Base-by-base conservation (phyloP, 306 rosid genomes). In the Casuarina cunninghamiana region DNA sequence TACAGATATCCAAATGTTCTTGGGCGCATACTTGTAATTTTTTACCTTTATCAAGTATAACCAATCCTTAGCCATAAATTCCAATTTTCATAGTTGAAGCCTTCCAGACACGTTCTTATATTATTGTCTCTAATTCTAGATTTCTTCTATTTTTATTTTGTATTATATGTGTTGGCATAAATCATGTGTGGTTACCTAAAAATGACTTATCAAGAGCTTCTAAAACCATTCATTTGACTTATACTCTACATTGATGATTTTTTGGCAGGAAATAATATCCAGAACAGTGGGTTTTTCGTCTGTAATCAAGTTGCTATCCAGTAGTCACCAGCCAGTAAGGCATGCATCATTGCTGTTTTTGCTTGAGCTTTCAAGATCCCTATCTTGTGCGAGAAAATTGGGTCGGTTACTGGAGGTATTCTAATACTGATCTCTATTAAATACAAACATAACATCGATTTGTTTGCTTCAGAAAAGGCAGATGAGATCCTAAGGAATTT, bases 291-390 rank as follows among this genome's bases (percentile, higher is more conserved):
- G 68, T 71, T 67, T 84, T 62, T 54, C 83, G 3, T 57, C 72
- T 12, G 32, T 80, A 32, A 73, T 82, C 61, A 50, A 74, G 49
- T 63, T 80, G 77, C 81, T 87, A 76, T 82, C 88, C 51, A 72
- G 87, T 62, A 69, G 75, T 60, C 86, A 79, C 80, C 66, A 37
- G 74, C 67, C 72, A 15, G 1, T 79, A 67, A 83, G 67, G 78
- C 78, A 87, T 54, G 81, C 81, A 51, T 60, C 91, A 5, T 71
- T 87, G 76, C 70, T 58, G 48, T 60, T 82, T 73, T 69, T 87
- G 80, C 78, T 75, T 69, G 83, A 84, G 72, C 88, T 87, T 80
- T 87, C 88, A 51, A 83, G 74, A 83, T 72, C 85, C 39, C 46
- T 67, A 41, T 55, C 10, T 32, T 82, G 61, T 80, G 83, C 48